These are phyloP conservation scores for Phaseolus coccineus DNA, from an alignment of 331 rosid genomes.

Conservation along the genomic window DNA sequence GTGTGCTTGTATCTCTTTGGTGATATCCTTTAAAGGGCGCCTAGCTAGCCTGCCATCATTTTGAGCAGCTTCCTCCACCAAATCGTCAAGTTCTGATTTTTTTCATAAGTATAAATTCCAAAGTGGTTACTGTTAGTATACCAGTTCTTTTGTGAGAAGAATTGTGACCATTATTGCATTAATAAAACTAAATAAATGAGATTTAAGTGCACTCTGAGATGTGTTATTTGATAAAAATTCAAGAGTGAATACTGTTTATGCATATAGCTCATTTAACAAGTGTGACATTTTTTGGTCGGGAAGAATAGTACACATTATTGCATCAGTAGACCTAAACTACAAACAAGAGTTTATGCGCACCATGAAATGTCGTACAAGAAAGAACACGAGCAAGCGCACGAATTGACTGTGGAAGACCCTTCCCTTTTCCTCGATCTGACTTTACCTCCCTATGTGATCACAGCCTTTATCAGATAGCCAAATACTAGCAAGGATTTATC, in stretches of 20 bases:
- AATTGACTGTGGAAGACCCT: conserved; percentile 84
- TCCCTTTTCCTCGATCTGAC: conserved; percentile 63
- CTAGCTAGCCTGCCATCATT: conserved; percentile 86
- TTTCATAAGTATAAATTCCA: conserved; percentile 43
- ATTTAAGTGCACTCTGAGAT: conserved; percentile 52
- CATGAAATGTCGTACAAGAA: conserved; percentile 62
- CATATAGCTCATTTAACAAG: conserved; percentile 21
- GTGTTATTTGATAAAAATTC: neutral
- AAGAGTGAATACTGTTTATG: neutral
- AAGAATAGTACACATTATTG: conserved; percentile 25
- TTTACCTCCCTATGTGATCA: conserved; percentile 71
- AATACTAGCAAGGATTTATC: conserved; percentile 41
- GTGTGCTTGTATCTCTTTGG: conserved; percentile 77
- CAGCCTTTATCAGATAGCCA: conserved; percentile 49
- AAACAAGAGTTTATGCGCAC: conserved; percentile 38
- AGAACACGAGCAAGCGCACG: conserved; percentile 80
- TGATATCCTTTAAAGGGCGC: conserved; percentile 57
- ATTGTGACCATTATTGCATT: conserved; percentile 19
- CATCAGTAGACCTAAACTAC: neutral
- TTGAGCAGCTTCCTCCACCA: conserved; percentile 67
- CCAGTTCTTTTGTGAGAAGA: neutral
- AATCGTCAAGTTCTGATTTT: conserved; percentile 61
- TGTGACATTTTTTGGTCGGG: neutral
- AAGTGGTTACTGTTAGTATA: conserved; percentile 29
- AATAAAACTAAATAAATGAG: neutral